A percentile compares a stretch with the other conserved stretches of the same genome.
These are phyloP conservation scores for Verticillium klebahnii DNA, from an alignment of 2,329 filamentous ascomycete genomes.

Conservation along the genomic window DNA sequence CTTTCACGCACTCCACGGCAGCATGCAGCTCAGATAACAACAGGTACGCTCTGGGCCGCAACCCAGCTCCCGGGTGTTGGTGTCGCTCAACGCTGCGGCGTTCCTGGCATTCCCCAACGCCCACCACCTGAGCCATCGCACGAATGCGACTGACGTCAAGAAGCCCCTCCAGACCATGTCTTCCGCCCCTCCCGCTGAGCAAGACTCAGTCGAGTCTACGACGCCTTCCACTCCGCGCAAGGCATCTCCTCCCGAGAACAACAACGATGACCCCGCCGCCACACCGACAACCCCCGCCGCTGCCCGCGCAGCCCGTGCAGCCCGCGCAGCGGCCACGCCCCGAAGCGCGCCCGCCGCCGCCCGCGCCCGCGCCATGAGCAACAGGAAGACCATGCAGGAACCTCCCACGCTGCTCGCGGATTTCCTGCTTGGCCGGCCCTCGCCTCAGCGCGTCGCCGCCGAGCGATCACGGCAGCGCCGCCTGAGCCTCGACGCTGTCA, in stretches of 20 bases:
- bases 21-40: conserved; percentile 11
- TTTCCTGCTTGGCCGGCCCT: conserved; percentile 53
- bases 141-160: conserved; percentile 5
- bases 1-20: conserved; percentile 5
- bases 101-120: not conserved
- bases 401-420: conserved; percentile 47
- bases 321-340: conserved; percentile 22
- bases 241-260: not conserved
- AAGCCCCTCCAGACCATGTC: conserved; percentile 9
- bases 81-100: not conserved
- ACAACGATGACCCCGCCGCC: not conserved
- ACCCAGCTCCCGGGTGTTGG: not conserved
- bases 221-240: conserved; percentile 5
- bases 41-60: conserved; percentile 6
- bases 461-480: conserved; percentile 50
- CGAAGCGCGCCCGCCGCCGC: conserved; percentile 36
- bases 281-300: conserved; percentile 2
- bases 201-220: conserved; percentile 5
- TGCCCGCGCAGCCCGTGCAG: no score
- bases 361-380: conserved; percentile 30
- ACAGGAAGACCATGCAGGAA: conserved; percentile 31
- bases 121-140: not conserved
- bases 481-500: conserved; percentile 46
- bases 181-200: conserved; percentile 11
- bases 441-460: conserved; percentile 50